Evolutionary conservation across 1,284 basidiomycete species (phyloP).

Genomic region (Ustilago cynodontis): DNA sequence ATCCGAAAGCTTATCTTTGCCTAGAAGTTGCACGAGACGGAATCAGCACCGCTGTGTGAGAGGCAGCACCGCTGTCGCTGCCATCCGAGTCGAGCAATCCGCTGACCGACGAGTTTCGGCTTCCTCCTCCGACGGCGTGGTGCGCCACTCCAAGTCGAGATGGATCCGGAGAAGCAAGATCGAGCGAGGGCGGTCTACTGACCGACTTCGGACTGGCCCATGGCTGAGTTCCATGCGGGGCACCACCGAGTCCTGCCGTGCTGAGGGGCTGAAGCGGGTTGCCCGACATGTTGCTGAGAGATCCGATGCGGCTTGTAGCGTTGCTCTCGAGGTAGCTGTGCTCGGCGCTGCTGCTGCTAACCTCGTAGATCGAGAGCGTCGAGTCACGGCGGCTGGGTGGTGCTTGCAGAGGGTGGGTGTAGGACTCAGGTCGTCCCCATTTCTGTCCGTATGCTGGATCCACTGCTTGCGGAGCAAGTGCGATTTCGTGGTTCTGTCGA

Average conservation of each 20-base stretch:
- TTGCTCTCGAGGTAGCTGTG: slow-evolving; percentile 41
- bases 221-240: slow-evolving; percentile 14
- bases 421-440: slow-evolving; percentile 21
- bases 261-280: slow-evolving; percentile 40
- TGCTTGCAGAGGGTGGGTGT: slow-evolving; percentile 30
- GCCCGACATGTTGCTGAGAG: slow-evolving; percentile 39
- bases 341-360: slow-evolving; percentile 40
- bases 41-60: slow-evolving; percentile 27
- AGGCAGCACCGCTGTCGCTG: slow-evolving; percentile 30
- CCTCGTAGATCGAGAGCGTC: slow-evolving; percentile 30
- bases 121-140: slow-evolving; percentile 1
- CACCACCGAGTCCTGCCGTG: slow-evolving; percentile 15
- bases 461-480: slow-evolving; percentile 31
- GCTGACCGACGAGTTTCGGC: slow-evolving; percentile 33
- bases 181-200: slow-evolving; percentile 31
- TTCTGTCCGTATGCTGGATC: slow-evolving; percentile 27
- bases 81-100: slow-evolving; percentile 40
- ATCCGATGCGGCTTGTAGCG: slow-evolving; percentile 45
- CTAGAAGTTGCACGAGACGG: slow-evolving; percentile 25
- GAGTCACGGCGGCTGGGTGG: slow-evolving; percentile 25
- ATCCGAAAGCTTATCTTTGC: background rate
- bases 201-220: slow-evolving; percentile 35
- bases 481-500: slow-evolving; percentile 22
- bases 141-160: slow-evolving; percentile 13
- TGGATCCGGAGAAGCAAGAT: slow-evolving; percentile 21